Evolutionary conservation across 106 monocot species (phyloP), one percentile per base, ranked within the genome.

Genomic region (Acorus gramineus): DNA sequence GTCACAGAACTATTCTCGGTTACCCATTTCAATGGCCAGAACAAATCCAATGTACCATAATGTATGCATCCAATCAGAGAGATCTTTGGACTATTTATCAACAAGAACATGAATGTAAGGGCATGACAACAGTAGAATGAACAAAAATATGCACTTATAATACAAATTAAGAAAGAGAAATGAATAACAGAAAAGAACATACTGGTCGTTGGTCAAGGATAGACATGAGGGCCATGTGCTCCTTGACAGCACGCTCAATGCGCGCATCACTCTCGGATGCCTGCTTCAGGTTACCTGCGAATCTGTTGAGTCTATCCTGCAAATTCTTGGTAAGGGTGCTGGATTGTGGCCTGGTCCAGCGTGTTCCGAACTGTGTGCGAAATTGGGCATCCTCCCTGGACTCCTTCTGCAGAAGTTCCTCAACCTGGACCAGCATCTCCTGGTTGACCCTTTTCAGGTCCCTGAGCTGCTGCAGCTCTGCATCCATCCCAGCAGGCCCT

Each of bases 371-470:
- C 56, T 93, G 93, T 59, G 89, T 73, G 44, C 89, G 63, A 53
- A 89, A 85, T 59, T 89, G 93, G 44, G 79, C 52, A 78, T 93
- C 93, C 55, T 93, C 93, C 52, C 55, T 83, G 57, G 82, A 88
- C 79, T 93, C 93, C 79, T 89, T 89, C 69, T 85, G 88, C 61
- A 93, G 62, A 61, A 82, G 53, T 65, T 93, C 89, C 65, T 93
- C 93, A 14, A 79, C 77, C 73, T 86, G 82, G 45, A 80, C 76
- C 63, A 86, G 53, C 47, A 86, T 63, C 57, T 86, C 86, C 77
- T 82, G 79, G 66, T 79, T 86, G 52, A 86, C 86, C 51, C 86
- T 76, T 64, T 71, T 86, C 71, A 86, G 74, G 77, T 86, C 86
- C 55, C 62, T 79, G 12, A 86, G 79, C 61, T 86, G 86, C 56